These are phyloP conservation scores for Penicillium waksmanii DNA, from an alignment of 495 filamentous ascomycete genomes.

Conservation along the genomic window DNA sequence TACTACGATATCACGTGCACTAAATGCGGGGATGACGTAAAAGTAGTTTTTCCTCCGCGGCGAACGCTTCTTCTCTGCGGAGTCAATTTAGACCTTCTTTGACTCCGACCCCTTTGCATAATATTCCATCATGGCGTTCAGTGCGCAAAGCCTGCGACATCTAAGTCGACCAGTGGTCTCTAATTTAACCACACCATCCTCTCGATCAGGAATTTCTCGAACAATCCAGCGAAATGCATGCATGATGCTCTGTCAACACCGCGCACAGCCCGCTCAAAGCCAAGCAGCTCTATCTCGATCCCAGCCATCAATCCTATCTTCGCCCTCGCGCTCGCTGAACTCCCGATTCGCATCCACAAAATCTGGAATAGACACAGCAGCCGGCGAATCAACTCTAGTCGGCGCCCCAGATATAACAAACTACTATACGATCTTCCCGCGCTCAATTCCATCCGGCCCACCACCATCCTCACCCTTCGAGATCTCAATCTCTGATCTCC, in stretches of 20 bases:
- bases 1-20: slow-evolving; percentile 19
- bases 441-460: slow-evolving; percentile 76
- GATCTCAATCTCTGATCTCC: slow-evolving; percentile 67
- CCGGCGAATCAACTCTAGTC: slow-evolving; percentile 14
- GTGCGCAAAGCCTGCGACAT: slow-evolving; percentile 14
- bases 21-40: slow-evolving; percentile 28
- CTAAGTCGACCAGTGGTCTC: slow-evolving; percentile 9
- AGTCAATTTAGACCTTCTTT: slow-evolving; percentile 4
- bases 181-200: background rate
- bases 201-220: background rate
- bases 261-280: background rate
- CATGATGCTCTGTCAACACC: background rate
- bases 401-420: slow-evolving; percentile 51
- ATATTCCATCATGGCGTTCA: slow-evolving; percentile 19
- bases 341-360: slow-evolving; percentile 27
- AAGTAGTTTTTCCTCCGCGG: slow-evolving; percentile 2
- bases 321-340: background rate
- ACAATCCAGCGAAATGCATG: background rate
- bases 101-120: background rate
- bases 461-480: slow-evolving; percentile 78
- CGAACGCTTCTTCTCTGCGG: slow-evolving; percentile 8
- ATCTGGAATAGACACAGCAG: slow-evolving; percentile 8
- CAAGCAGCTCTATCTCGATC: background rate
- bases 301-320: background rate
- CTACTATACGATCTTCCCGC: slow-evolving; percentile 88